phyloP scores from a whole-genome alignment of 2,329 filamentous ascomycete genomes.

The Decorospora gaudefroyi region DNA sequence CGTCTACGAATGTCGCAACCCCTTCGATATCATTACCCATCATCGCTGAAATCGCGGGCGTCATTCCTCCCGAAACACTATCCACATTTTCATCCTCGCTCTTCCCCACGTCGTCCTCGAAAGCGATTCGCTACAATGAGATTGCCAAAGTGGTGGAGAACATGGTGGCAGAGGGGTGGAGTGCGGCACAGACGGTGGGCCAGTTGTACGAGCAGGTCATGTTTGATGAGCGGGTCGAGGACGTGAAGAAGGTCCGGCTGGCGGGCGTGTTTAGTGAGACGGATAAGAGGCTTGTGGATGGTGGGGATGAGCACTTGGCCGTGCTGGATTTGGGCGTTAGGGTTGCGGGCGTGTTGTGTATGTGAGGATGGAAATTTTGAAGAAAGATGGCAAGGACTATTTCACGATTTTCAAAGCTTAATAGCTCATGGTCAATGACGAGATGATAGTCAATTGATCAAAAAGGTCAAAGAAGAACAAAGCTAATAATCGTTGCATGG shows the following conservation, averaged over 20 bases:
- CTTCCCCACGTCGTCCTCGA: constrained; percentile 59
- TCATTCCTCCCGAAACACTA: constrained; percentile 79
- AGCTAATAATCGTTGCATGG: no score
- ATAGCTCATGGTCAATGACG: no score
- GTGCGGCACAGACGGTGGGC: constrained; percentile 80
- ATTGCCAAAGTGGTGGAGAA: constrained; percentile 83
- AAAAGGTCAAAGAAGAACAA: no score
- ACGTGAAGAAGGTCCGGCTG: constrained; percentile 88
- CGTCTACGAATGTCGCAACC: constrained; percentile 12
- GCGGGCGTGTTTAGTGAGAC: constrained; percentile 88
- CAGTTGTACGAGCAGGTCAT: constrained; percentile 86
- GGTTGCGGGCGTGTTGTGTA: constrained; percentile 72
- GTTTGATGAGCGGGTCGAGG: constrained; percentile 80
- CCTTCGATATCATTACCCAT: constrained; percentile 65
- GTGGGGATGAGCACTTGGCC: constrained; percentile 90
- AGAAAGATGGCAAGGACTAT: no score
- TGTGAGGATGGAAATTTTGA: no score
- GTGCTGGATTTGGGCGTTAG: constrained; percentile 83
- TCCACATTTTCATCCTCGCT: constrained; percentile 73
- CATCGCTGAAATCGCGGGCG: constrained; percentile 93
- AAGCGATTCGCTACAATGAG: constrained; percentile 65
- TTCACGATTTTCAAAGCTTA: no score
- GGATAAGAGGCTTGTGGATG: constrained; percentile 92
- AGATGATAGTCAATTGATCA: no score
- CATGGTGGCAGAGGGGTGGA: constrained; percentile 96